Base-by-base conservation (phyloP, 2,329 filamentous ascomycete species). In the Moelleriella libera region DNA sequence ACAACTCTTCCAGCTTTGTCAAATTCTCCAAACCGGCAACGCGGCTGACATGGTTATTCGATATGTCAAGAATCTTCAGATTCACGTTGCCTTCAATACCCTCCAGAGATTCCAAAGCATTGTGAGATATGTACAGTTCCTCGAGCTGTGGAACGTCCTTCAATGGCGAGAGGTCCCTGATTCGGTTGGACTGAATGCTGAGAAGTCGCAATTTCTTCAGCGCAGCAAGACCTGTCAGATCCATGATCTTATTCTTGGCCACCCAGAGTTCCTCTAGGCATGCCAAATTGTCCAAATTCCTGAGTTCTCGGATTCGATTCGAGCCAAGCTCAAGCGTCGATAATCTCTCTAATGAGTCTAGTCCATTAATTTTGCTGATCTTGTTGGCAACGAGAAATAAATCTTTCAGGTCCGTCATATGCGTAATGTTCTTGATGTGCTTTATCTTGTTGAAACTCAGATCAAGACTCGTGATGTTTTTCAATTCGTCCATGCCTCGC, bases 381-480 rank as follows among this genome's bases (percentile, higher is more conserved):
- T 92, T 92, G 68, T 98, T 97, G 60, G 94, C 87, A 45, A 97
- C 88, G 56, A 98, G 85, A 63, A 85, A 98, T 3, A 98, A 63
- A 55, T 97, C 88, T 52, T 75, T 83, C 49, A 97, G 75, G 47
- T 88, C 75, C 28, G 70, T 82, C 50, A 98, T 69, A 57, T 90
- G 84, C 49, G 76, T 75, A 54, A 97, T 70, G 58, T 90, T 81
- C 66, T 94, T 95, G 70, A 98, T 94, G 66, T 96, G 89, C 64
- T 95, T 96, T 70, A 98, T 90, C 71, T 97, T 97, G 72, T 98
- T 98, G 77, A 96, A 98, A 64, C 86, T 94, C 46, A 98, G 74
- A 62, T 98, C 92, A 47, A 98, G 78, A 48, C 71, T 83, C 5
- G 77, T 87, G 47, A 98, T 76, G 51, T 85, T 74, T 10, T 74